Conservation (phyloP, 2,329 filamentous ascomycete genomes). For the Fusarium domesticum region DNA sequence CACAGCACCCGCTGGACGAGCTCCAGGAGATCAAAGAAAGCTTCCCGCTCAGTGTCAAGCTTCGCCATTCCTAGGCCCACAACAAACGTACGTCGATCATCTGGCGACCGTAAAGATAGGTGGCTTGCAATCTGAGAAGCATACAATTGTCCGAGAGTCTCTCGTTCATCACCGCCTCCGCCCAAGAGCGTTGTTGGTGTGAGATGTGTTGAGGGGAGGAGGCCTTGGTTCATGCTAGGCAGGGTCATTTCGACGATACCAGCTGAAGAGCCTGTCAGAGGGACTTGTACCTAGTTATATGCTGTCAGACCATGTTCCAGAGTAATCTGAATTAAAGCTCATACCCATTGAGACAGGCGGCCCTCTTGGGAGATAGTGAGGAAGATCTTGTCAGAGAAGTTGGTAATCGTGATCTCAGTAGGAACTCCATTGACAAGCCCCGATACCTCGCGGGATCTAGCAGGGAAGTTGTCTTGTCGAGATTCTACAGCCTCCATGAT, state of each 20-base stretch:
- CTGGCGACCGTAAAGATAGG: constrained; percentile 67
- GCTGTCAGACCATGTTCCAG: not conserved
- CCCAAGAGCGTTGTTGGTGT: constrained; percentile 86
- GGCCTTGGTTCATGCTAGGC: constrained; percentile 42
- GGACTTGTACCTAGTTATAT: constrained; percentile 67
- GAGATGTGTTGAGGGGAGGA: constrained; percentile 75
- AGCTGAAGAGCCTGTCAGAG: constrained; percentile 66
- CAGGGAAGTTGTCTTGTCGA: constrained; percentile 63
- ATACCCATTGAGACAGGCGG: constrained; percentile 86
- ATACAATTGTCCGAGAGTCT: constrained; percentile 82
- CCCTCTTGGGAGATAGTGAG: constrained; percentile 86
- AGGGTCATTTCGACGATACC: constrained; percentile 60
- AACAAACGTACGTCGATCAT: constrained; percentile 59
- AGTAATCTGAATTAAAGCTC: not conserved
- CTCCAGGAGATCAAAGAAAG: constrained; percentile 64
- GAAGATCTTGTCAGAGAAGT: constrained; percentile 87
- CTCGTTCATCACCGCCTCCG: constrained; percentile 72
- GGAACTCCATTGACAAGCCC: constrained; percentile 63
- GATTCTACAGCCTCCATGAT: constrained; percentile 43
- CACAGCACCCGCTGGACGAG: constrained; percentile 57
- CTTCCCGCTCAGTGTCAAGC: constrained; percentile 49
- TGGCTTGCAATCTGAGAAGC: constrained; percentile 85
- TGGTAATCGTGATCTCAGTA: constrained; percentile 70
- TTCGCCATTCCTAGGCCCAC: constrained; percentile 58
- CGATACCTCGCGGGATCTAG: constrained; percentile 55